phyloP scores from a whole-genome alignment of 1,284 basidiomycete genomes.

The Leucoagaricus sp. region DNA sequence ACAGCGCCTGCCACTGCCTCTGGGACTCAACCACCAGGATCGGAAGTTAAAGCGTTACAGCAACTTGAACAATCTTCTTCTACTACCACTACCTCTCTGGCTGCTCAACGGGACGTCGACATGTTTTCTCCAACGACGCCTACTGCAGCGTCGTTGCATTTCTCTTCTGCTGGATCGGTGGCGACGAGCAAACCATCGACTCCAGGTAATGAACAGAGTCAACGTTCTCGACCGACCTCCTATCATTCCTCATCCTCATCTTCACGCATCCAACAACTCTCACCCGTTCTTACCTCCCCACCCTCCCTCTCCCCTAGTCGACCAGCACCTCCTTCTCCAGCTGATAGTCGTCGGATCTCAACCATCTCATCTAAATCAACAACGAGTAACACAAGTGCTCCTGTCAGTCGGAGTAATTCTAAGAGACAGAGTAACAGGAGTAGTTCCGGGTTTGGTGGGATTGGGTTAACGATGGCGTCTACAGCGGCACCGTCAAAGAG shows the following conservation, averaged over 20 bases:
- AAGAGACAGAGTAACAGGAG: not conserved
- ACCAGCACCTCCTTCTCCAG: constrained; percentile 9
- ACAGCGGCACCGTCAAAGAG: not conserved
- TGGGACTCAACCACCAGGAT: not conserved
- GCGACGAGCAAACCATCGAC: not conserved
- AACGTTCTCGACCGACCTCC: not conserved
- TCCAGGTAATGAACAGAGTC: not conserved
- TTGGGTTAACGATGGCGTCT: not conserved
- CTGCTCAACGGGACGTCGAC: not conserved
- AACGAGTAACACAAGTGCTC: not conserved
- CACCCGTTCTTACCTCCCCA: constrained; percentile 5
- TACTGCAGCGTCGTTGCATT: not conserved
- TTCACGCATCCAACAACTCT: not conserved
- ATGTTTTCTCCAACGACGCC: constrained; percentile 5
- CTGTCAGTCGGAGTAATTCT: constrained; percentile 6
- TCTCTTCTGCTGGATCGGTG: not conserved
- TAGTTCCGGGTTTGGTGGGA: not conserved
- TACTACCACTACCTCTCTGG: not conserved
- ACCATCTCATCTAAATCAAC: constrained; percentile 8
- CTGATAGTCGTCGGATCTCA: constrained; percentile 5
- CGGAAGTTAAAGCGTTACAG: not conserved
- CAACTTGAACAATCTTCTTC: not conserved
- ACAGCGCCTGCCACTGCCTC: too few relatives aligned
- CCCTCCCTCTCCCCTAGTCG: constrained; percentile 6
- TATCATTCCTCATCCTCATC: not conserved